These are phyloP conservation scores for Metarhizium sp. DNA, from an alignment of 2,329 filamentous ascomycete genomes.

Conservation along the genomic window DNA sequence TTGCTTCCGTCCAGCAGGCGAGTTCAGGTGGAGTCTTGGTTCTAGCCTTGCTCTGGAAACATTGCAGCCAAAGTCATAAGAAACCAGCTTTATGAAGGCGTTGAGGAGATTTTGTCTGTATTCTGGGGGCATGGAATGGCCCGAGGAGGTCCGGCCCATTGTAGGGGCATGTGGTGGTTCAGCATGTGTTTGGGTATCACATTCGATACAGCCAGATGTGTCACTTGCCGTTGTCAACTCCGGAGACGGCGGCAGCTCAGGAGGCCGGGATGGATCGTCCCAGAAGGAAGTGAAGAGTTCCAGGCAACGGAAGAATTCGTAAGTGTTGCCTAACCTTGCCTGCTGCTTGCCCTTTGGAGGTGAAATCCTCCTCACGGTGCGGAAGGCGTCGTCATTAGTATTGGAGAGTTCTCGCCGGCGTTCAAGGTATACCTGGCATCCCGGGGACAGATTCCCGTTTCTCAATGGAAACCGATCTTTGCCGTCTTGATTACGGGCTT, in stretches of 20 bases:
- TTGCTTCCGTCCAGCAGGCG: slow-evolving; percentile 19
- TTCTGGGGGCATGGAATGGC: slow-evolving; percentile 48
- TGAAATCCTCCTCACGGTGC: slow-evolving; percentile 49
- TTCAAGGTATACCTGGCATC: slow-evolving; percentile 48
- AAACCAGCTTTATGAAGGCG: slow-evolving; percentile 53
- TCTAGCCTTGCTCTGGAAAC: slow-evolving; percentile 46
- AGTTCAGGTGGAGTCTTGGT: slow-evolving; percentile 46
- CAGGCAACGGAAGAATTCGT: slow-evolving; percentile 56
- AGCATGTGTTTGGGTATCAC: slow-evolving; percentile 3
- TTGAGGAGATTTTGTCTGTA: slow-evolving; percentile 47
- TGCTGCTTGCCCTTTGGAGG: slow-evolving; percentile 42
- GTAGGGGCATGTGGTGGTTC: slow-evolving; percentile 7
- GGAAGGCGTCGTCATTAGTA: slow-evolving; percentile 49
- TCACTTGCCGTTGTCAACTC: slow-evolving; percentile 17
- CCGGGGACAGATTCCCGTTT: slow-evolving; percentile 46
- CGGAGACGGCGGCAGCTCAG: slow-evolving; percentile 22
- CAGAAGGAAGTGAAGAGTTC: slow-evolving; percentile 50
- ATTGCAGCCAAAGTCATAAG: slow-evolving; percentile 58
- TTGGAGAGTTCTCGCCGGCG: slow-evolving; percentile 47
- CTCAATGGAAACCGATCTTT: slow-evolving; percentile 38
- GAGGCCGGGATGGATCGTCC: slow-evolving; percentile 46
- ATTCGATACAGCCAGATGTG: slow-evolving; percentile 4
- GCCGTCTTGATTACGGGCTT: slow-evolving; percentile 38
- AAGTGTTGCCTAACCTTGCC: slow-evolving; percentile 51
- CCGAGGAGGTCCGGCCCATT: slow-evolving; percentile 34